Conservation (phyloP, 2,329 filamentous ascomycete species). For the Moelleriella libera region DNA sequence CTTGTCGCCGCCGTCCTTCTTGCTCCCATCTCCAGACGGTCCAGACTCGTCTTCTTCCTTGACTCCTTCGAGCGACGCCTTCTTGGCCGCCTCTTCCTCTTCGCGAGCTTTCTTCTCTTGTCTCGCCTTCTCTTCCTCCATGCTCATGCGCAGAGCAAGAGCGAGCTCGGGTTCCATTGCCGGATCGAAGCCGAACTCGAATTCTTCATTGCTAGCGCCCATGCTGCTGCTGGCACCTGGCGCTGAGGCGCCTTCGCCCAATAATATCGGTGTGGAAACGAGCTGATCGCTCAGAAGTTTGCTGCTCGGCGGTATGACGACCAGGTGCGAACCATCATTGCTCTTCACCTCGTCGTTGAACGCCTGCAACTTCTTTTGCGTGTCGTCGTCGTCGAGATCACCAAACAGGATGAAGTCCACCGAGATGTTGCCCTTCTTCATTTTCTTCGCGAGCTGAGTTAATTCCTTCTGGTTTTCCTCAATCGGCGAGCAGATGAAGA, state of each 20-base stretch:
- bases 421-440: constrained; percentile 94
- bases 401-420: constrained; percentile 95
- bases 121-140: constrained; percentile 93
- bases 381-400: constrained; percentile 78
- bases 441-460: constrained; percentile 83
- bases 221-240: constrained; percentile 34
- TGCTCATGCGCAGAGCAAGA: constrained; percentile 87
- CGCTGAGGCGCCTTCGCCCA: constrained; percentile 55
- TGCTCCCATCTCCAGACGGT: constrained; percentile 27
- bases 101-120: constrained; percentile 75
- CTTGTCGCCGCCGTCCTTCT: constrained; percentile 44
- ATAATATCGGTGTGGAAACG: constrained; percentile 76
- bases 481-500: constrained; percentile 89
- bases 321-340: constrained; percentile 80
- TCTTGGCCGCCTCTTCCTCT: constrained; percentile 57
- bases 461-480: constrained; percentile 81
- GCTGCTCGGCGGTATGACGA: constrained; percentile 78
- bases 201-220: constrained; percentile 50
- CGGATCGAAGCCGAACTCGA: constrained; percentile 73
- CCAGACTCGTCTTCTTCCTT: constrained; percentile 63
- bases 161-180: constrained; percentile 87
- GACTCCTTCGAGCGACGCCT: constrained; percentile 67
- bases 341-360: constrained; percentile 92
- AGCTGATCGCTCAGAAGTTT: constrained; percentile 89
- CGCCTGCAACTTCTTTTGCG: constrained; percentile 78